These are phyloP conservation scores for Exophiala aquamarina DNA, from an alignment of 2,329 filamentous ascomycete species.

Conservation along the genomic window DNA sequence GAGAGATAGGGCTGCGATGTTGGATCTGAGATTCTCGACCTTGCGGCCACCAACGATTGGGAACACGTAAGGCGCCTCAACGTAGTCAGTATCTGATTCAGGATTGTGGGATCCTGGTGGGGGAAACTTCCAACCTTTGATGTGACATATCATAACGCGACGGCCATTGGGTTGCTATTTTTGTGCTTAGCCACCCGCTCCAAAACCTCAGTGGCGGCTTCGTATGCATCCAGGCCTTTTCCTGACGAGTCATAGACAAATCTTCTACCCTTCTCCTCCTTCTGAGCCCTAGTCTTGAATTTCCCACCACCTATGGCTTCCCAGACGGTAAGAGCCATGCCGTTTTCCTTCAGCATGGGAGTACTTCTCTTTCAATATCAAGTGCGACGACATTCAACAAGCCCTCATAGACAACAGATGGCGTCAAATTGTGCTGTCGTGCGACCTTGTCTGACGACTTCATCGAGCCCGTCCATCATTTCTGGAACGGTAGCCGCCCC, in stretches of 20 bases:
- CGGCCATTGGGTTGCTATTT: constrained; percentile 5
- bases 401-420: constrained; percentile 69
- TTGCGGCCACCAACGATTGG: constrained; percentile 56
- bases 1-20: constrained; percentile 56
- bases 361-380: constrained; percentile 69
- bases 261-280: constrained; percentile 21
- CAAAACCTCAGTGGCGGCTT: constrained; percentile 12
- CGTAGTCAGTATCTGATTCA: too few species aligned
- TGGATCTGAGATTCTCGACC: constrained; percentile 53
- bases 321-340: constrained; percentile 62
- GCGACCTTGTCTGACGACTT: constrained; percentile 61
- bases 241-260: constrained; percentile 16
- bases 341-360: constrained; percentile 65
- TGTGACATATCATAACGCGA: constrained; percentile 50
- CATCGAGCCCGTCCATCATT: constrained; percentile 67
- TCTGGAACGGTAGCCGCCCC: constrained; percentile 63
- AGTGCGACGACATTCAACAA: constrained; percentile 60
- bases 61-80: constrained; percentile 54
- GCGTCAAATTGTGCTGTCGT: constrained; percentile 64
- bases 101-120: too few species aligned
- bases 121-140: background rate
- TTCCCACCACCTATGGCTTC: constrained; percentile 53
- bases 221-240: constrained; percentile 10
- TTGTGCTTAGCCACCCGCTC: constrained; percentile 19
- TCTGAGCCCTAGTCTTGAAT: constrained; percentile 45